A percentile compares a stretch with the other conserved stretches of the same genome.
Evolutionary conservation across 192 early-diverging fungal species (phyloP).

Genomic region (Martensiomyces pterosporus): DNA sequence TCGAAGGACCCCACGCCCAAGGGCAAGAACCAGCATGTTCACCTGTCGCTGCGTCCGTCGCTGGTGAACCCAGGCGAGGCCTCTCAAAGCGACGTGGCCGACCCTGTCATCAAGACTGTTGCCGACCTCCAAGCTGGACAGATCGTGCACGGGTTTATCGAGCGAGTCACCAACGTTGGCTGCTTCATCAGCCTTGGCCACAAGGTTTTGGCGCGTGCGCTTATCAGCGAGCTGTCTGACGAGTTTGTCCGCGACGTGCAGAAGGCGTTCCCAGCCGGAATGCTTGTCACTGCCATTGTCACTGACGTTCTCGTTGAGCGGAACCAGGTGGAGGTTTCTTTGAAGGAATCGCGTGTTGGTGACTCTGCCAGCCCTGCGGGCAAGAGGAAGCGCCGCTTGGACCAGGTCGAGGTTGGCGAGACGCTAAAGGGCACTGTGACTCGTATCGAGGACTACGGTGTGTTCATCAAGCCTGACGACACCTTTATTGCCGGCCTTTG

Average conservation of each 20-base stretch:
- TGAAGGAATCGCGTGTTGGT: conserved; percentile 59
- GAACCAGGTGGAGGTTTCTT: conserved; percentile 65
- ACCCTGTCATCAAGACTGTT: conserved; percentile 52
- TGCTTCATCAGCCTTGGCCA: conserved; percentile 70
- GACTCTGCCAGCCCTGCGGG: conserved; percentile 18
- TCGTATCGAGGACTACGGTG: conserved; percentile 68
- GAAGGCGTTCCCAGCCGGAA: conserved; percentile 61
- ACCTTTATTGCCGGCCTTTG: conserved; percentile 76
- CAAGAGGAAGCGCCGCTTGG: conserved; percentile 43
- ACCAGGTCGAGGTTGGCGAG: conserved; percentile 64
- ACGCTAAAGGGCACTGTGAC: conserved; percentile 76
- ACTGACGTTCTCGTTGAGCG: conserved; percentile 54
- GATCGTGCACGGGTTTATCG: conserved; percentile 70
- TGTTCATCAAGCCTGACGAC: conserved; percentile 79
- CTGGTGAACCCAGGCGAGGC: conserved; percentile 40
- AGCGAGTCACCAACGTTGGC: conserved; percentile 64
- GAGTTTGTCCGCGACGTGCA: conserved; percentile 85
- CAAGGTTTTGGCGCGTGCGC: conserved; percentile 65
- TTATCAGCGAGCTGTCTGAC: conserved; percentile 84
- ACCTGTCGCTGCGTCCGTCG: conserved; percentile 62
- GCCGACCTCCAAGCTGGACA: conserved; percentile 59
- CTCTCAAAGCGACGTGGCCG: conserved; percentile 17
- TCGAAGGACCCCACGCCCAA: conserved; percentile 27
- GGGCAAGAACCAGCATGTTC: conserved; percentile 53
- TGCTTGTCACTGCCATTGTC: conserved; percentile 73